Evolutionary conservation across 1,139 yeast species (phyloP).

Genomic region (Sugiyamaella sp.): DNA sequence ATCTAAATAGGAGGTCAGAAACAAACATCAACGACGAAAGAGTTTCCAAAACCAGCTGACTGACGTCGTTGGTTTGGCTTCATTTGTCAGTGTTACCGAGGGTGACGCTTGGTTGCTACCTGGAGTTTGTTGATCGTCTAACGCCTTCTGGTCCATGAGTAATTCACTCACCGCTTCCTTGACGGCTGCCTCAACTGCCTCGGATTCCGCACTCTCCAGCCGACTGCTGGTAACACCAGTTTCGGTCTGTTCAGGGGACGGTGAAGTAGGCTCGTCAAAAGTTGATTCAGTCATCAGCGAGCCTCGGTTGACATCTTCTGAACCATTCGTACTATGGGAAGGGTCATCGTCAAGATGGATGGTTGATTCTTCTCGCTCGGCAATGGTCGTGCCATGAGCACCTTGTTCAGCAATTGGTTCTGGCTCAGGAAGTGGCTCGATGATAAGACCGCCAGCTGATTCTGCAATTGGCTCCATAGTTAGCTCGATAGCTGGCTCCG

Average conservation of each 20-base stretch:
- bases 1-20: neutral
- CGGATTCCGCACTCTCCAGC: neutral
- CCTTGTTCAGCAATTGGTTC: neutral
- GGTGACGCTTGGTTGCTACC: constrained; percentile 6
- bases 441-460: neutral
- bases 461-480: neutral
- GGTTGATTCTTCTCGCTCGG: too few relatives aligned
- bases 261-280: neutral
- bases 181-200: constrained; percentile 13
- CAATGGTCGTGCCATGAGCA: too few relatives aligned
- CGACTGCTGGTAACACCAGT: neutral
- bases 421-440: neutral
- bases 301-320: too few relatives aligned
- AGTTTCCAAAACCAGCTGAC: constrained; percentile 18
- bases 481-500: neutral
- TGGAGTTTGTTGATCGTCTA: neutral
- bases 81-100: neutral
- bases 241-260: neutral
- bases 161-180: constrained; percentile 12
- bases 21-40: constrained; percentile 4
- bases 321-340: too few relatives aligned
- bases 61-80: neutral
- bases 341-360: too few relatives aligned
- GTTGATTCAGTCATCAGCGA: neutral
- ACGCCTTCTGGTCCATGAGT: constrained; percentile 2